These are phyloP conservation scores for Chlorella sp. DNA, from an alignment of 139 green algal species.

Conservation along the genomic window DNA sequence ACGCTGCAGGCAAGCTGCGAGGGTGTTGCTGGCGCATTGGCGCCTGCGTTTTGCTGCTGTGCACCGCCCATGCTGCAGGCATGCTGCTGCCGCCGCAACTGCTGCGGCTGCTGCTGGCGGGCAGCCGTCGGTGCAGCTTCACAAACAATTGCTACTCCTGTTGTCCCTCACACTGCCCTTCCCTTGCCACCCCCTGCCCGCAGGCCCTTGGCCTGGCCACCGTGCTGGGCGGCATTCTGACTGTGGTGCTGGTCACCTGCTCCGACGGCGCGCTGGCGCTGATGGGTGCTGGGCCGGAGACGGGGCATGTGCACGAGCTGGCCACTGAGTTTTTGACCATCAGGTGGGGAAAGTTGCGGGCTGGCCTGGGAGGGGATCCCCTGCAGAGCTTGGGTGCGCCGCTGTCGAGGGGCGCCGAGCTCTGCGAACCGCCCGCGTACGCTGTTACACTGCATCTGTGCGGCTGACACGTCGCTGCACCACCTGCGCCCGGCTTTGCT, in stretches of 20 bases:
- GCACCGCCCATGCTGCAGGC: background rate
- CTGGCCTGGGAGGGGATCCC: no score
- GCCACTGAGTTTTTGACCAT: constrained; percentile 58
- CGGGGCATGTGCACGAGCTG: constrained; percentile 44
- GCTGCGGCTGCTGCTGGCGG: background rate
- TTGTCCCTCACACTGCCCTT: background rate
- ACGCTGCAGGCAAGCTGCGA: constrained; percentile 20
- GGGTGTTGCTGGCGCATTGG: background rate
- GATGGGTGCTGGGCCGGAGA: constrained; percentile 61
- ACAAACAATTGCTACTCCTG: background rate
- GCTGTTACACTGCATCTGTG: no score
- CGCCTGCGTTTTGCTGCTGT: background rate
- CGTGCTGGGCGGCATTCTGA: constrained; percentile 51
- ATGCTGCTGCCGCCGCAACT: background rate
- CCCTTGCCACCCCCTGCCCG: background rate
- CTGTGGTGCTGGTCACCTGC: constrained; percentile 28
- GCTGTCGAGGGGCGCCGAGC: no score
- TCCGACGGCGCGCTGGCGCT: constrained; percentile 44
- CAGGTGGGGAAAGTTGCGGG: no score
- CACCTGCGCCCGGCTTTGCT: no score
- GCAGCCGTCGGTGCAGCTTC: background rate
- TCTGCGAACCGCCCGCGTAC: no score
- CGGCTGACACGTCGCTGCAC: no score
- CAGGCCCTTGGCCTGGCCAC: constrained; percentile 54
- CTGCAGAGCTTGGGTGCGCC: no score